Conservation (phyloP, 495 filamentous ascomycete genomes). For the Aspergillus carlsbadensis region DNA sequence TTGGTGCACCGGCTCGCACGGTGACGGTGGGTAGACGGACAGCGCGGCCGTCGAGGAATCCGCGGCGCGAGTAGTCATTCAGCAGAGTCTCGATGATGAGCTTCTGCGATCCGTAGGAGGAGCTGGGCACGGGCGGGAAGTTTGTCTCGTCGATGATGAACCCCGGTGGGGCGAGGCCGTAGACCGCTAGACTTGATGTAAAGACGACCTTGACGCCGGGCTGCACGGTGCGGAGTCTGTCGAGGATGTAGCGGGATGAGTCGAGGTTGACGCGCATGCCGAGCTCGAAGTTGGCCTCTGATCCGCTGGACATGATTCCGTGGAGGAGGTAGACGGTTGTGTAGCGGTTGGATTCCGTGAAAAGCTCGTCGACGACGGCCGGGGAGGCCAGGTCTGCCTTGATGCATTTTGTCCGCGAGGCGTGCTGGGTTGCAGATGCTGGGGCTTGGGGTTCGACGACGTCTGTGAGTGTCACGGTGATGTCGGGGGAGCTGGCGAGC, state of each 20-base stretch:
- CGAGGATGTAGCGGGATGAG: constrained; percentile 62
- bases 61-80: constrained; percentile 73
- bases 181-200: constrained; percentile 60
- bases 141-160: constrained; percentile 56
- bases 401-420: constrained; percentile 46
- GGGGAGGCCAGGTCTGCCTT: constrained; percentile 62
- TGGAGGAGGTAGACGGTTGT: constrained; percentile 75
- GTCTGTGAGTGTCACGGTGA: constrained; percentile 64
- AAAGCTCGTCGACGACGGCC: constrained; percentile 56
- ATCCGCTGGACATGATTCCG: constrained; percentile 80
- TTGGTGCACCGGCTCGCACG: constrained; percentile 72
- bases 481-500: constrained; percentile 50
- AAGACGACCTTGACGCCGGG: constrained; percentile 64
- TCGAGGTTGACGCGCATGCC: constrained; percentile 74
- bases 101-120: constrained; percentile 78
- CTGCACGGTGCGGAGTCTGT: constrained; percentile 54
- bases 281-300: constrained; percentile 73
- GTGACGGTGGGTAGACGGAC: constrained; percentile 74
- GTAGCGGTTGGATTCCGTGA: constrained; percentile 41
- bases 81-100: constrained; percentile 70
- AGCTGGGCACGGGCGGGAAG: constrained; percentile 61
- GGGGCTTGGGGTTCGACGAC: constrained; percentile 57
- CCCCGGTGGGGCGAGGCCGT: constrained; percentile 49
- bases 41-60: constrained; percentile 64
- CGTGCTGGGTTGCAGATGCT: constrained; percentile 41